Evolutionary conservation across 2,329 filamentous ascomycete species (phyloP), one percentile per base, ranked within the genome.

Genomic region (Diaporthe capsici): DNA sequence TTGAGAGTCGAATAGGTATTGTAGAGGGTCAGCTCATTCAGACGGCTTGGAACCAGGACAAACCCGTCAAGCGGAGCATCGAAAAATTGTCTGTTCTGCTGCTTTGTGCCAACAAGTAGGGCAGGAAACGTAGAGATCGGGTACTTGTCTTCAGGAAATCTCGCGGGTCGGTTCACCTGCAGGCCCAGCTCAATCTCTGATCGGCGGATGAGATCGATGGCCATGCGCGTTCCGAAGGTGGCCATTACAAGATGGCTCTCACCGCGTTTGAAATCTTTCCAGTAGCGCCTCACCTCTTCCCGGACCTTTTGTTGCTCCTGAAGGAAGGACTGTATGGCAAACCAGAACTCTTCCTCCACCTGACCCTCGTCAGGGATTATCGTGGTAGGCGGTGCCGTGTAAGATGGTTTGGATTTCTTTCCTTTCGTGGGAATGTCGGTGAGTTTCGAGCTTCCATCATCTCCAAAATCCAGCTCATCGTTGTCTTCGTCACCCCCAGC

Each of bases 161-260:
- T 65, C 22, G 25, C 39, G 12, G 72, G 72, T 7, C 60, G 60
- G 4, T 53, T 70, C 20, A 74, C 51, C 12, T 67, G 47, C 20
- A 74, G 25, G 20, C 25, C 37, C 60, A 74, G 28, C 31, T 74
- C 72, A 20, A n/a, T 47, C 60, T 74, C 72, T 17, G 60, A 67
- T 34, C 72, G 61, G 39, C 72, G 72, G 39, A 74, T 68, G 34
- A 74, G 51, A 22, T 74, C 61, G n/a, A 74, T 74, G 13, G 72
- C 72, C 47, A 74, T 53, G 4, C 51, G 47, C 3, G 72, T 74
- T 1, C 72, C 72, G 28, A 57, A 57, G 13, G 72, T 31, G 13
- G 72, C 72, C 49, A 74, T 67, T 13, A 47, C 9, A 17, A 74
- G 72, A n/a, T 74, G 37, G 15, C 49, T 67, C 37, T 68, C 31